Base-by-base conservation (phyloP, 2,329 filamentous ascomycete species). In the Cadophora sp. region DNA sequence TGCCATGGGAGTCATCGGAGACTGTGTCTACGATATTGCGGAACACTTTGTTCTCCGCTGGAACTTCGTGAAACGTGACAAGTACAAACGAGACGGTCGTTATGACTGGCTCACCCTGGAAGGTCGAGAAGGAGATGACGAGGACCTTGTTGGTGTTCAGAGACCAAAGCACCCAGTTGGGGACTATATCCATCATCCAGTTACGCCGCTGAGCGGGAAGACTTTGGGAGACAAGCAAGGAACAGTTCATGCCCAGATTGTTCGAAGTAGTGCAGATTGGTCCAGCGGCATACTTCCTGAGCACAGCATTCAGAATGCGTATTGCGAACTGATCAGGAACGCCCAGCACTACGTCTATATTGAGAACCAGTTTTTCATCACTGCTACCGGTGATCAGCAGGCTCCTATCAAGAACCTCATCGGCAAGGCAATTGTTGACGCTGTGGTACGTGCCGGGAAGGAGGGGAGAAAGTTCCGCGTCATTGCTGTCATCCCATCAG, bases 321-420 rank as follows among this genome's bases (percentile, higher is more conserved):
- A 97, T 77, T 84, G 83, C 66, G 93, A 97, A 70, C 82, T 96
- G 36, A 98, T 98, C 73, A 84, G 90, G 60, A 93, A 92, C 61
- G 95, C 95, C 0, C 83, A 97, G 79, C 95, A 98, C 77, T 97
- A 89, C 73, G 91, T 99, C 27, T 99, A 98, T 81, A 97, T 99
- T 68, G 96, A 99, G 79, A 98, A 98, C 75, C 96, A 99, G 75
- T 98, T 98, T 82, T 99, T 98, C 83, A 97, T 86, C 80, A 96
- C 94, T 1, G 92, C 96, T 0, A 98, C 95, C 0, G 93, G 93
- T 9, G 90, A 96, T n/a, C 80, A 97, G 43, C 94, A 97, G 77
- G 81, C 84, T 0, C 95, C 95, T 0, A 88, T 98, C 27, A 89
- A 93, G 78, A 99, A 99, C 77, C 91, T 89, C 20, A 91, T 99